These are phyloP conservation scores for Papilionanthe hybrid DNA, from an alignment of 116 monocot genomes.

Conservation along the genomic window DNA sequence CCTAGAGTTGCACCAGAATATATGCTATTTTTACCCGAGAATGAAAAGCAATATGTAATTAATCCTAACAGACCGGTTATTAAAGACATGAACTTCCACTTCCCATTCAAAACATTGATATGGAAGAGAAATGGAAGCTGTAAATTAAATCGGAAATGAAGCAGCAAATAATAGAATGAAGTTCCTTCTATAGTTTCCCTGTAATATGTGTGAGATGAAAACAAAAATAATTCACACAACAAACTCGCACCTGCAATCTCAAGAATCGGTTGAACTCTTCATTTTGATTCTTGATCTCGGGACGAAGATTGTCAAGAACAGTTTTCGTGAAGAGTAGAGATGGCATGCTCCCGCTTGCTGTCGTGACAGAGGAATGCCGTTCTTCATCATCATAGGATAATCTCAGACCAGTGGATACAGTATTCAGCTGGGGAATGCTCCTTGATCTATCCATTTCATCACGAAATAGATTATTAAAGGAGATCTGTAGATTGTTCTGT, in stretches of 20 bases:
- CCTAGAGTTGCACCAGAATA: too few species aligned
- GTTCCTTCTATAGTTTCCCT: neutral
- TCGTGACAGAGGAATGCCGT: conserved; percentile 53
- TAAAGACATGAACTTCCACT: neutral
- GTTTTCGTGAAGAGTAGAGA: conserved; percentile 27
- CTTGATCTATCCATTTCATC: conserved; percentile 24
- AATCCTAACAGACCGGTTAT: too few species aligned
- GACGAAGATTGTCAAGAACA: conserved; percentile 34
- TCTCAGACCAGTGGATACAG: conserved; percentile 69
- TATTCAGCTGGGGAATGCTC: conserved; percentile 32
- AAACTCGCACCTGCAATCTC: conserved; percentile 43
- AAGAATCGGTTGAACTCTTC: conserved; percentile 56
- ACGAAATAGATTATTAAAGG: conserved; percentile 34
- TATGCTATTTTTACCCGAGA: neutral
- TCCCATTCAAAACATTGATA: neutral
- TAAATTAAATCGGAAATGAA: neutral
- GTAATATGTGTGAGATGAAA: neutral
- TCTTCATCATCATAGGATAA: conserved; percentile 69
- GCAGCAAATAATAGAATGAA: neutral
- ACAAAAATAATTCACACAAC: neutral
- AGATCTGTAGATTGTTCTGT: conserved; percentile 60
- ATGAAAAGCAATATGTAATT: too few species aligned
- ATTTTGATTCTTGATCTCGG: conserved; percentile 47
- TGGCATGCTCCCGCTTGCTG: conserved; percentile 42
- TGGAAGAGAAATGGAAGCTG: neutral